Evolutionary conservation across 1,284 basidiomycete genomes (phyloP), one percentile per base, ranked within the genome.

Genomic region (Tranzscheliella williamsii): DNA sequence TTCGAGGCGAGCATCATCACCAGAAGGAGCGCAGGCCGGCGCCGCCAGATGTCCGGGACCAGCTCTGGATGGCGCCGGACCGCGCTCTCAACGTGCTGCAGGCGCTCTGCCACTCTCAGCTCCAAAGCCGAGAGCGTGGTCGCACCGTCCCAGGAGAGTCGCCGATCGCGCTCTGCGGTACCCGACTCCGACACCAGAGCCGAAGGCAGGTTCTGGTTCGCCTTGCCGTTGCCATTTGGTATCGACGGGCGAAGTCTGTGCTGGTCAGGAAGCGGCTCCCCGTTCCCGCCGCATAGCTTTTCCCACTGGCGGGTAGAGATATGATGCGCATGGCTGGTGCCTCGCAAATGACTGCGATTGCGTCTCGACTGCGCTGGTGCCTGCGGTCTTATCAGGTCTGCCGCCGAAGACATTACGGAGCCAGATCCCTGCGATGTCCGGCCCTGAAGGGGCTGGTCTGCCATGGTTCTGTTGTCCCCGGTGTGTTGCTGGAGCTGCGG

Each of bases 121-220:
- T 58, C 55, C 17, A 58, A 33, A 15, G 48, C 42, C 0, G 55
- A 58, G 9, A 58, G 49, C 1, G 55, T 58, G 17, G 55, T 58
- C 1, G 20, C 20, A 17, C 41, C 35, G 12, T 52, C 48, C 26
- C 51, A 29, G 7, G 44, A 44, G 8, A 40, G 29, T 24, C 48
- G 30, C 7, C 48, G 29, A 27, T 35, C 38, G 3, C 36, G 29
- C 2, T 40, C 24, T 22, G 9, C 5, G 13, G 15, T 35, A n/a
- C 11, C n/a, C 11, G 27, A n/a, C 9, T n/a, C n/a, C 11, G n/a
- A n/a, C 27, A 11, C n/a, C n/a, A n/a, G 27, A n/a, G 27, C n/a
- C 11, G 27, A 9, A 29, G 27, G 27, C 27, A 9, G 9, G 27
- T n/a, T 29, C 11, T 29, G 9, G 11, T 29, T 9, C 9, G 27